Evolutionary conservation across 345 rosid species (phyloP), one percentile per base, ranked within the genome.

Genomic region (Brassica cretica): DNA sequence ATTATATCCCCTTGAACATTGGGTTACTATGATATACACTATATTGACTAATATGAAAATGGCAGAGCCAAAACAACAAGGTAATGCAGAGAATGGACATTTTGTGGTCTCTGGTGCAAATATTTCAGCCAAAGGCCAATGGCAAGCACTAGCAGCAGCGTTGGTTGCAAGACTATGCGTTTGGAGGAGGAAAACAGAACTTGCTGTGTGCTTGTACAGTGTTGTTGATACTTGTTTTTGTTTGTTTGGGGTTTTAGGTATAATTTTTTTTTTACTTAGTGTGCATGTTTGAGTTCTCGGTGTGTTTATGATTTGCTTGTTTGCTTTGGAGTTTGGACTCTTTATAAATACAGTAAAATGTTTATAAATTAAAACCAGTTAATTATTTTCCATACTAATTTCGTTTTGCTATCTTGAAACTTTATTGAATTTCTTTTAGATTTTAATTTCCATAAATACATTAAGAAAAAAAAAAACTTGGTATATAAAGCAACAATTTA

Each of bases 61-160:
- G 77, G 81, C 88, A 92, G 98, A 92, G 94, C 60, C 90, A 88
- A 79, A 84, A 86, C 82, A 88, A 85, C 81, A 88, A 83, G 76
- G 81, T 79, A 30, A 85, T 89, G 89, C 94, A 90, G 71, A 88
- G 98, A 84, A 89, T 94, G 97, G 98, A 92, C 81, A 84, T 94
- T 64, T 81, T 94, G 69, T 94, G 98, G 97, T 88, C 97, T n/a
- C 87, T 94, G 27, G 91, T 89, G 76, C 98, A 92, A 80, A 77
- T 88, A 70, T 82, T 94, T 83, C 97, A 92, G 80, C 88, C 86
- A 76, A 89, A 92, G 82, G 73, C 86, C 56, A 81, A 86, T 59
- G 76, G 29, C 78, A 87, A 83, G 84, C 53, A 41, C 15, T 70
- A 27, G 73, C 59, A 71, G 16, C 61, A 53, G 33, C 49, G 2